Percentiles rank a stretch among this genome's conserved stretches.
phyloP scores from a whole-genome alignment of 1,284 basidiomycete genomes.

The Leccinum subfulvum region DNA sequence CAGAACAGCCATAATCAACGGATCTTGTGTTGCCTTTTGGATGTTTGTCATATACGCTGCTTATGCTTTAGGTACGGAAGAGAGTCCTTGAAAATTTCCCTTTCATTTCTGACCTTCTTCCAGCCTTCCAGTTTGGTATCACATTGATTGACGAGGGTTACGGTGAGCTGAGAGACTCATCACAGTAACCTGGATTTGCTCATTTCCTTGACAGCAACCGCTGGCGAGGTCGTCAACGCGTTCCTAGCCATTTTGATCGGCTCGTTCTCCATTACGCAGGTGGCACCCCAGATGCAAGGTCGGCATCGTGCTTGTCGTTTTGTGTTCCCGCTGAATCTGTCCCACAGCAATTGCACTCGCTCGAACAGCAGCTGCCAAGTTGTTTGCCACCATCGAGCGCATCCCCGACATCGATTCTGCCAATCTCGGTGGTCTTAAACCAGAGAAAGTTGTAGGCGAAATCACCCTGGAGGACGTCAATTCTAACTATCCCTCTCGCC shows the following conservation, averaged over 20 bases:
- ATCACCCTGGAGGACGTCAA: conserved; percentile 77
- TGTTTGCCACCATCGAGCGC: conserved; percentile 90
- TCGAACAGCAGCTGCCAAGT: conserved; percentile 89
- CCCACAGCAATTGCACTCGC: conserved; percentile 72
- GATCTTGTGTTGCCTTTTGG: conserved; percentile 66
- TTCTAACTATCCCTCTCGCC: conserved; percentile 92
- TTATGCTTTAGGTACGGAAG: conserved; percentile 56
- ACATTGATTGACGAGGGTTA: conserved; percentile 72
- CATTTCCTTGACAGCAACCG: conserved; percentile 42
- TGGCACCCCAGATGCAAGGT: conserved; percentile 84
- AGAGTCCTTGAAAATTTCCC: not conserved
- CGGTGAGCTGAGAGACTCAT: conserved; percentile 37
- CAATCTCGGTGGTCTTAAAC: conserved; percentile 69
- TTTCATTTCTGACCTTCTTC: not conserved
- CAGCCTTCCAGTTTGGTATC: conserved; percentile 77
- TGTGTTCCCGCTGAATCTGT: not conserved
- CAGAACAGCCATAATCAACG: conserved; percentile 67
- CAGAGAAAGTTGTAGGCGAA: conserved; percentile 69
- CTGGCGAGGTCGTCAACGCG: conserved; percentile 81
- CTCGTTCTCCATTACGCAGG: conserved; percentile 79
- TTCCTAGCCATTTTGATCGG: conserved; percentile 86
- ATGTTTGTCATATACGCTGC: conserved; percentile 82
- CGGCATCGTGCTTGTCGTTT: conserved; percentile 8
- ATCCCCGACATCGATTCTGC: conserved; percentile 84
- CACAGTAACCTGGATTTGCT: not conserved